Evolutionary conservation across 202 grass and related monocot species (phyloP), one percentile per base, ranked within the genome.

Genomic region (Elaeis oleifera): DNA sequence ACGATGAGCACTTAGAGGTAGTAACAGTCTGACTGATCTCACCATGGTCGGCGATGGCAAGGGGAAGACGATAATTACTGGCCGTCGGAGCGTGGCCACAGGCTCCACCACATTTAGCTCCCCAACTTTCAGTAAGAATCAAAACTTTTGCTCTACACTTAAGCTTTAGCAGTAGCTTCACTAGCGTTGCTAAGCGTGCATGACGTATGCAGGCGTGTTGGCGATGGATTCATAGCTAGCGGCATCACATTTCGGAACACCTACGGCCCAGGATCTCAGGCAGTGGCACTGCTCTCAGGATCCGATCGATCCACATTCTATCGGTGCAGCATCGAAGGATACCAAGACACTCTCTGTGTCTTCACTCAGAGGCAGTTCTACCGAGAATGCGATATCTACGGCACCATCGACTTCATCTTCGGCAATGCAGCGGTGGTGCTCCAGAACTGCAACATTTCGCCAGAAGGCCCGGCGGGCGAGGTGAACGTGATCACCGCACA

Each of bases 241-340:
- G 74, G 68, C 21, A 83, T 83, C 62, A 83, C 80, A 49, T 83
- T 83, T 50, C 69, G 56, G 21, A 83, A 83, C 80, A 83, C 74
- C 0, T 78, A 21, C 2, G 80, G 80, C 3, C 74, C 63, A 6
- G 76, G 59, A 24, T 78, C 80, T 9, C 80, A 83, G 14, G 80
- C 80, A 16, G 80, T 83, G 59, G 80, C 80, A 51, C 56, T 83
- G 69, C 54, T 83, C 25, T 77, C 80, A 1, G 80, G 49, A 31
- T 83, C 80, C 2, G 80, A 83, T 16, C 80, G 36, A 5, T 83
- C 80, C 4, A 51, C 63, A 56, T 83, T 73, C 63, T 83, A 83
- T 62, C 61, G 63, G 15, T 78, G 80, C 63, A 74, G 74, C 56
- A 63, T 83, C 20, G 80, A 78, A 61, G 74, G 79, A 19, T 76